Evolutionary conservation across 768 basidiomycete genomes (phyloP), one percentile per base, ranked within the genome.

Genomic region (Calocera viscosa): DNA sequence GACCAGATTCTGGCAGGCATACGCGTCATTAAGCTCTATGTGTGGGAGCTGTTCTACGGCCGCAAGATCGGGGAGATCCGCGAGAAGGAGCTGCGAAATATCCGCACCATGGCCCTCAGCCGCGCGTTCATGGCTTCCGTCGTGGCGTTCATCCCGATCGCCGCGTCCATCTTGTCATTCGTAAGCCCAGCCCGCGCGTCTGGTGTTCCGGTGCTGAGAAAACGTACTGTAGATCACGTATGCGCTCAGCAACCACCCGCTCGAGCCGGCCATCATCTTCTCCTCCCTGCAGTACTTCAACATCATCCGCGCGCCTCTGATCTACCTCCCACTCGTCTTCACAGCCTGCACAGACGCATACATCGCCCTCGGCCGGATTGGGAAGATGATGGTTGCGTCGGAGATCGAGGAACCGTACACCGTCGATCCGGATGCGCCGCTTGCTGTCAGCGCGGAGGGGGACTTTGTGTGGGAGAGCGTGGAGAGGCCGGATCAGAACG

Each of bases 1-100:
- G 65, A n/a, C 26, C 68, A 83, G 77, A 80, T 89, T 1, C 75
- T 90, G 16, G 84, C 86, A 73, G 84, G 84, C 43, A 86, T 88
- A 66, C 80, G 87, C 2, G 78, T 86, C 5, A 79, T 88, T 71
- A 88, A 88, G 74, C 76, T 81, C 32, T 87, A 84, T 71, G 83
- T 82, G 0, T 87, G 84, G 81, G 85, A 85, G 71, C 66, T 68
- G 16, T 83, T 83, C 68, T 85, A 83, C 69, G 73, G 75, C 0
- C 71, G 77, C 26, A 77, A 79, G 64, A 80, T 83, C 30, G 76
- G 76, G 28, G 72, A 71, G 0, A 71, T 82, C 65, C 73, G 83
- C 24, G 71, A 64, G 32, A 53, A 43, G 8, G 72, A 73, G 63
- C 43, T 73, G 16, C 39, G 39, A 16, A 68, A 64, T 28, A 69